Evolutionary conservation across 1,139 yeast genomes (phyloP).

Genomic region (Pichia cactophila): DNA sequence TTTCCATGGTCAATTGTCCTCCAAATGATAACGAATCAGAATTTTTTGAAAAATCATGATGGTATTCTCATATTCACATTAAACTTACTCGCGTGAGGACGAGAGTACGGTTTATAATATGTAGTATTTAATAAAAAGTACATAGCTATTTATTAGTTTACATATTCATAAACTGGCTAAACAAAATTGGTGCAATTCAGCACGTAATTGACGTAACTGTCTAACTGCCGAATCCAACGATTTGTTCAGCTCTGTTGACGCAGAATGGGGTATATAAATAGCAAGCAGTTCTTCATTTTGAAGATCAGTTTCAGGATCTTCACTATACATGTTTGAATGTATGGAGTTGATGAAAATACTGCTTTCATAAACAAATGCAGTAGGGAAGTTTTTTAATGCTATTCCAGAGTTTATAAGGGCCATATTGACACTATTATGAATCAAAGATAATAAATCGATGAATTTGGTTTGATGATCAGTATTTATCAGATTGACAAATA

Average conservation of each 20-base stretch:
- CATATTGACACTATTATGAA: slow-evolving; percentile 54
- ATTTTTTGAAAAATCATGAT: not conserved
- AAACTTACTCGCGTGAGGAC: not conserved
- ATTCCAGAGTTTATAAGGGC: slow-evolving; percentile 83
- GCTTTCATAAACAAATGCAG: slow-evolving; percentile 29
- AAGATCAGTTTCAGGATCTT: slow-evolving; percentile 4
- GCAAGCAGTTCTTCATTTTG: slow-evolving; percentile 42
- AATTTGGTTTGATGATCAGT: slow-evolving; percentile 32
- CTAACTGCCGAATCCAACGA: slow-evolving; percentile 34
- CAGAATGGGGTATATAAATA: slow-evolving; percentile 39
- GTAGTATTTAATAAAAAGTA: not conserved
- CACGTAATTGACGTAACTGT: slow-evolving; percentile 39
- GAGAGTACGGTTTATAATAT: not conserved
- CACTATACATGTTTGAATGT: slow-evolving; percentile 13
- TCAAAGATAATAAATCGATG: slow-evolving; percentile 36
- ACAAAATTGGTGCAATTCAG: slow-evolving; percentile 35
- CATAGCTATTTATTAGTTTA: not conserved
- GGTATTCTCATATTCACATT: not conserved
- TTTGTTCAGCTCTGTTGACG: slow-evolving; percentile 23
- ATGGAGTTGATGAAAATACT: slow-evolving; percentile 15
- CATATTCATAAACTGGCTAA: slow-evolving; percentile 8
- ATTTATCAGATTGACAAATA: slow-evolving; percentile 63
- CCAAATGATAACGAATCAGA: not conserved
- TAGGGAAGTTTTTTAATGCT: slow-evolving; percentile 68
- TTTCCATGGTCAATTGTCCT: not conserved